phyloP scores from a whole-genome alignment of 116 monocot species.

The Trichopus zeylanicus region DNA sequence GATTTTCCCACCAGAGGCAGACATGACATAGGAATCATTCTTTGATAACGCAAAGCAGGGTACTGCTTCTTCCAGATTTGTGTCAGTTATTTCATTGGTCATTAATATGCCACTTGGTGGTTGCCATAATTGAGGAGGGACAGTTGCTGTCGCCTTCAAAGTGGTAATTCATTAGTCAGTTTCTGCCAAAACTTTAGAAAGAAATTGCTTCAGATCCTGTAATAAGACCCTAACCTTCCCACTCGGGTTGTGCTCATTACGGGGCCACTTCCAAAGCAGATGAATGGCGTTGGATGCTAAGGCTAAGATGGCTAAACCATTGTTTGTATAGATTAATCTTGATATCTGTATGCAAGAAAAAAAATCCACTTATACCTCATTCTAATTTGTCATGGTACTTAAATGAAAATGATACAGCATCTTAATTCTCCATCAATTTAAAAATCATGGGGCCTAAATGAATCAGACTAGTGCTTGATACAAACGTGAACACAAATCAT shows the following conservation, averaged over 20 bases:
- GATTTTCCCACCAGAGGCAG: constrained; percentile 77
- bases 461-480: too few species aligned
- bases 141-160: constrained; percentile 50
- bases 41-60: constrained; percentile 74
- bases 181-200: background rate
- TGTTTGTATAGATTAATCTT: constrained; percentile 89
- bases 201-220: background rate
- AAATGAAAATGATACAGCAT: too few species aligned
- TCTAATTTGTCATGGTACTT: too few species aligned
- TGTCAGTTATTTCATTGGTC: constrained; percentile 62
- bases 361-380: background rate
- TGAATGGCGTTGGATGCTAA: constrained; percentile 87
- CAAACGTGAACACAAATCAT: too few species aligned
- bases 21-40: constrained; percentile 87
- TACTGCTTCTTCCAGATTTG: constrained; percentile 52
- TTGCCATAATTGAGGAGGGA: constrained; percentile 67
- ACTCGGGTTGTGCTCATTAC: constrained; percentile 58
- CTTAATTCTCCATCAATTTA: too few species aligned
- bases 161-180: background rate
- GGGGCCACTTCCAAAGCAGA: constrained; percentile 93
- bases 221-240: constrained; percentile 50
- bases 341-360: constrained; percentile 42
- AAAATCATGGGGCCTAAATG: too few species aligned
- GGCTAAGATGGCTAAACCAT: constrained; percentile 84
- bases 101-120: constrained; percentile 64